These are phyloP conservation scores for Fusarium sp. DNA, from an alignment of 2,329 filamentous ascomycete species.

Conservation along the genomic window DNA sequence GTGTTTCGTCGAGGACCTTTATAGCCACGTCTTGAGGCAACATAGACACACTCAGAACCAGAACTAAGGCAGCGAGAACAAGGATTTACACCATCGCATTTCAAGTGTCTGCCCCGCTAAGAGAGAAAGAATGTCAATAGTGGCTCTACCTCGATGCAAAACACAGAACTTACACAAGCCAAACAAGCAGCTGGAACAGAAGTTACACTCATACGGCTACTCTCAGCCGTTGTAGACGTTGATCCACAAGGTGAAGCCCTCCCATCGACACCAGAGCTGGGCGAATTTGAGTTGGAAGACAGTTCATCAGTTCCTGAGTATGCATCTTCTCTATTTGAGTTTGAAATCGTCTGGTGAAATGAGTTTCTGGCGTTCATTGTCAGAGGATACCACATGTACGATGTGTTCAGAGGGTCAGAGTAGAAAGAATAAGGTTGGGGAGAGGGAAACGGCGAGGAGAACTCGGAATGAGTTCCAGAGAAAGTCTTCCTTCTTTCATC, in stretches of 20 bases:
- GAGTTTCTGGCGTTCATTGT: constrained; percentile 24
- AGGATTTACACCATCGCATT: constrained; percentile 77
- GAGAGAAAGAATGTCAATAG: constrained; percentile 10
- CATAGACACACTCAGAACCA: constrained; percentile 74
- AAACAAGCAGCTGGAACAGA: constrained; percentile 64
- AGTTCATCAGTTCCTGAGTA: constrained; percentile 31
- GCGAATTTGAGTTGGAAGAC: constrained; percentile 42
- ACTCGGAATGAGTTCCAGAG: constrained; percentile 16
- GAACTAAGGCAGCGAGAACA: constrained; percentile 74
- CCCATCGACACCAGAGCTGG: constrained; percentile 37
- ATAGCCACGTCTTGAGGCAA: constrained; percentile 80
- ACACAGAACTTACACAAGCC: constrained; percentile 61
- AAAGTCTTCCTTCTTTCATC: constrained; percentile 18
- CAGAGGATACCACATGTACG: constrained; percentile 35
- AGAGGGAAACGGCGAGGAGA: constrained; percentile 25
- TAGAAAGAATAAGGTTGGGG: constrained; percentile 37
- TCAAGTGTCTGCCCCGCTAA: constrained; percentile 75
- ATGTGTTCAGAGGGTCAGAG: constrained; percentile 13
- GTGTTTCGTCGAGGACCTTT: constrained; percentile 65
- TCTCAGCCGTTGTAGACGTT: constrained; percentile 33
- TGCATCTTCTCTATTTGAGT: constrained; percentile 24
- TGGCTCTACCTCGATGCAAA: background rate
- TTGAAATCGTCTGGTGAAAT: constrained; percentile 10
- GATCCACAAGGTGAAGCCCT: constrained; percentile 32
- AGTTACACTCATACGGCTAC: constrained; percentile 49